Evolutionary conservation across 106 monocot species (phyloP).

Genomic region (Apostasia shenzhenica): DNA sequence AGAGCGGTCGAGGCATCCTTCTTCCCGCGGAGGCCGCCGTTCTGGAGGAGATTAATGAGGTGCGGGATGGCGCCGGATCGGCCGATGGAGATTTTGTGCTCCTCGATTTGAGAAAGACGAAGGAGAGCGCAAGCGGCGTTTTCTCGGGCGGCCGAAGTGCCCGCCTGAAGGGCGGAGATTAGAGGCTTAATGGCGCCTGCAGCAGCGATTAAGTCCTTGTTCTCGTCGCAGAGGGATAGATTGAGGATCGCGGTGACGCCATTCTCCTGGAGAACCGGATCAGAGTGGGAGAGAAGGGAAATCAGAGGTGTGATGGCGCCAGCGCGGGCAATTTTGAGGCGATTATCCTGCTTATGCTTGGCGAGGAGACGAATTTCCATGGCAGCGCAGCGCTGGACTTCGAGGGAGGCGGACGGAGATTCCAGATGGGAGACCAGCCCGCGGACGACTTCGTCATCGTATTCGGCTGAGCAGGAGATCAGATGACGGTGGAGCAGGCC

Average conservation of each 20-base stretch:
- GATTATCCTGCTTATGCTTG: conserved; percentile 55
- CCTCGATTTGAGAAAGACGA: conserved; percentile 59
- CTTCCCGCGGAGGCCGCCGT: conserved; percentile 52
- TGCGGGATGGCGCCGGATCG: conserved; percentile 66
- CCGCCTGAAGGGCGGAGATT: conserved; percentile 36
- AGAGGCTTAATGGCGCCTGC: conserved; percentile 68
- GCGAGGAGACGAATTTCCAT: conserved; percentile 63
- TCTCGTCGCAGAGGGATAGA: conserved; percentile 64
- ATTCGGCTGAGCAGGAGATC: conserved; percentile 26
- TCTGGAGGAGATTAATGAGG: conserved; percentile 53
- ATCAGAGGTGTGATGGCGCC: conserved; percentile 65
- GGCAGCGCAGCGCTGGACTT: conserved; percentile 32
- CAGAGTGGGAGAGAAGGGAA: conserved; percentile 48
- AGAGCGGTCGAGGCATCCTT: conserved; percentile 87
- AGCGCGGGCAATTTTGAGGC: conserved; percentile 35
- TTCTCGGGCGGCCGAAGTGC: conserved; percentile 46
- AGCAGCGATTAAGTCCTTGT: conserved; percentile 55
- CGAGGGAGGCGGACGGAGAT: conserved; percentile 25
- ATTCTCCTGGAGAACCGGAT: conserved; percentile 54
- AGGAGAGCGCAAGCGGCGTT: conserved; percentile 83
- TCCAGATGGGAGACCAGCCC: conserved; percentile 30
- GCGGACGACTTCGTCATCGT: conserved; percentile 28
- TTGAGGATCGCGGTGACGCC: conserved; percentile 60
- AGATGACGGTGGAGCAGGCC: conserved; percentile 32
- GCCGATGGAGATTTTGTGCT: conserved; percentile 47